Conservation (phyloP, 169 alveolate genomes). For the Perkinsus chesapeaki region DNA sequence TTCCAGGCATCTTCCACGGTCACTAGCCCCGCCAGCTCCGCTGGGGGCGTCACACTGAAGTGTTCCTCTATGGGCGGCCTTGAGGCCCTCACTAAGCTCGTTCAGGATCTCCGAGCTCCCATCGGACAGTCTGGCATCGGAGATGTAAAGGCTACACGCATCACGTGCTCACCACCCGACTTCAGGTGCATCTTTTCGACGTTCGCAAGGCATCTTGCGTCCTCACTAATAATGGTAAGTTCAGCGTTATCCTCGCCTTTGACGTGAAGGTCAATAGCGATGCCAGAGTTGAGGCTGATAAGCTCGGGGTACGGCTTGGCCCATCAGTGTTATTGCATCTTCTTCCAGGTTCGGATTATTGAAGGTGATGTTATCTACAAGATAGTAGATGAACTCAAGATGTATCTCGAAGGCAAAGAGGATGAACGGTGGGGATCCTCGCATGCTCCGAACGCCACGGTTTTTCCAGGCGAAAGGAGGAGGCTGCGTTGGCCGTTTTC, state of each 20-base stretch:
- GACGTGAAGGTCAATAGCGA: not conserved
- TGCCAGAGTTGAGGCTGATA: not conserved
- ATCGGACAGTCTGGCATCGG: not conserved
- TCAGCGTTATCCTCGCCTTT: not conserved
- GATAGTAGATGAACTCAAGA: constrained; percentile 88
- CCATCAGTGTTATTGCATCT: constrained; percentile 95
- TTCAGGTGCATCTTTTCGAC: not conserved
- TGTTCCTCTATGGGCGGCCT: not conserved
- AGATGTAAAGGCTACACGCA: not conserved
- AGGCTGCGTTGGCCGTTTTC: constrained; percentile 65
- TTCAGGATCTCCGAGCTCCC: not conserved
- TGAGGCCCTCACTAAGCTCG: not conserved
- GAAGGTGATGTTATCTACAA: constrained; percentile 97
- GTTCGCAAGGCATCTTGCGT: not conserved
- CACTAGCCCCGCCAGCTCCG: not conserved
- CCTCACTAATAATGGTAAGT: not conserved
- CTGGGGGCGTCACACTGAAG: not conserved
- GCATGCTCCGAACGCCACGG: not conserved
- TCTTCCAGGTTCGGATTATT: constrained; percentile 85
- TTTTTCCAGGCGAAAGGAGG: constrained; percentile 20
- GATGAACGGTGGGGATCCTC: constrained; percentile 55
- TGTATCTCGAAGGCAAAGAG: constrained; percentile 76
- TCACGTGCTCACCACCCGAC: no score
- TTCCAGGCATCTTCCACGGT: not conserved
- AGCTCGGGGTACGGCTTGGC: not conserved